Evolutionary conservation across 2,329 filamentous ascomycete genomes (phyloP).

Genomic region (Colletotrichum ledebouriae): DNA sequence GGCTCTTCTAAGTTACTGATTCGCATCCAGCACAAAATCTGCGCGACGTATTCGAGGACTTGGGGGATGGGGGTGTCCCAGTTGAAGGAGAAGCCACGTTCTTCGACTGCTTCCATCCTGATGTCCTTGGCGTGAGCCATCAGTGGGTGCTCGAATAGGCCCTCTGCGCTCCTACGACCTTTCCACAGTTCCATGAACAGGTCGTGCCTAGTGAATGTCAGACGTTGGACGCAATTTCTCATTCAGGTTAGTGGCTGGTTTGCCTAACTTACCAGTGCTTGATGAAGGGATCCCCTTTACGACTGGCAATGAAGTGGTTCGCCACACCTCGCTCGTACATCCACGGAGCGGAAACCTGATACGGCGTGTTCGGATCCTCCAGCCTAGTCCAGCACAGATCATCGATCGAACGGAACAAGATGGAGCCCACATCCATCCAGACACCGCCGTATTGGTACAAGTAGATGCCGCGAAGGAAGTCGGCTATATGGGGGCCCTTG

Average conservation of each 20-base stretch:
- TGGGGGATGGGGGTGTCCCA: conserved; percentile 49
- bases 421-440: conserved; percentile 56
- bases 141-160: conserved; percentile 47
- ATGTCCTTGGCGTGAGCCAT: conserved; percentile 47
- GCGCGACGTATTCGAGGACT: conserved; percentile 55
- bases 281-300: conserved; percentile 57
- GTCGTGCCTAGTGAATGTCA: conserved; percentile 50
- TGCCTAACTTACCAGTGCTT: conserved; percentile 47
- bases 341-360: conserved; percentile 48
- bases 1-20: conserved; percentile 46
- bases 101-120: conserved; percentile 46
- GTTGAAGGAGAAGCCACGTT: conserved; percentile 46
- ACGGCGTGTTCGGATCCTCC: conserved; percentile 50
- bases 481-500: conserved; percentile 55
- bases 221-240: background rate
- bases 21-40: conserved; percentile 54
- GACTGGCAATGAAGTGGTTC: conserved; percentile 53
- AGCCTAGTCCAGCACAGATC: conserved; percentile 55
- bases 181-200: conserved; percentile 50
- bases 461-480: conserved; percentile 57
- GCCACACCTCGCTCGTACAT: conserved; percentile 43
- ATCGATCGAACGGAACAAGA: conserved; percentile 54
- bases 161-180: conserved; percentile 46
- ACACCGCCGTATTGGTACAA: conserved; percentile 55
- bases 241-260: background rate